Evolutionary conservation across 2,329 filamentous ascomycete genomes (phyloP).

Genomic region (Fusarium annulatum): DNA sequence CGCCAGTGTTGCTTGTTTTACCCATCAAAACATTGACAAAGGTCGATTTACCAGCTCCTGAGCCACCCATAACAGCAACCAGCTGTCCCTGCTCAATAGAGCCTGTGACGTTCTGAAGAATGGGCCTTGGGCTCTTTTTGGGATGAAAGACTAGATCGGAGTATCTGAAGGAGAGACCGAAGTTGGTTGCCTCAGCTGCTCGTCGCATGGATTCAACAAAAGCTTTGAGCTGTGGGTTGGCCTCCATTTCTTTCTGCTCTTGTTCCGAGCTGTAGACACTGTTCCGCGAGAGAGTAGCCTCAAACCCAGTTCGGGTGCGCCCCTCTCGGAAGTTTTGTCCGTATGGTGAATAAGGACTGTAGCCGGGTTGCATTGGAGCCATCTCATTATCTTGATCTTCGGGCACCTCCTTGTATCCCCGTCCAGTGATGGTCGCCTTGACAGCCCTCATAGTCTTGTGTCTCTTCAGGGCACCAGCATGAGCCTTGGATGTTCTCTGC

Average conservation of each 20-base stretch:
- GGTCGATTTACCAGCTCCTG: conserved; percentile 69
- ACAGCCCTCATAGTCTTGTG: conserved; percentile 46
- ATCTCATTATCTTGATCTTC: conserved; percentile 52
- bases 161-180: conserved; percentile 66
- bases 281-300: conserved; percentile 51
- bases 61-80: conserved; percentile 70
- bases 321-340: conserved; percentile 24
- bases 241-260: conserved; percentile 24
- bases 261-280: conserved; percentile 44
- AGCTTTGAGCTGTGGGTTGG: conserved; percentile 54
- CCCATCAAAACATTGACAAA: conserved; percentile 72
- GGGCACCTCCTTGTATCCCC: conserved; percentile 49
- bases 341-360: conserved; percentile 30
- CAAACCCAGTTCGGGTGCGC: conserved; percentile 49
- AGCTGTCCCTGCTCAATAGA: conserved; percentile 64
- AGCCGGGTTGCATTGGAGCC: conserved; percentile 49
- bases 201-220: conserved; percentile 65
- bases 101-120: conserved; percentile 65
- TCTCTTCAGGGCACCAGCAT: conserved; percentile 28
- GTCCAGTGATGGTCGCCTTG: conserved; percentile 43
- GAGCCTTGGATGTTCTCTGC: conserved; percentile 22
- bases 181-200: conserved; percentile 61
- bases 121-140: conserved; percentile 55
- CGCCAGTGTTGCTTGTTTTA: conserved; percentile 62
- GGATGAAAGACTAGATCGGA: conserved; percentile 61